Evolutionary conservation across 306 rosid genomes (phyloP).

Genomic region (Herpetospermum pedunculosum): DNA sequence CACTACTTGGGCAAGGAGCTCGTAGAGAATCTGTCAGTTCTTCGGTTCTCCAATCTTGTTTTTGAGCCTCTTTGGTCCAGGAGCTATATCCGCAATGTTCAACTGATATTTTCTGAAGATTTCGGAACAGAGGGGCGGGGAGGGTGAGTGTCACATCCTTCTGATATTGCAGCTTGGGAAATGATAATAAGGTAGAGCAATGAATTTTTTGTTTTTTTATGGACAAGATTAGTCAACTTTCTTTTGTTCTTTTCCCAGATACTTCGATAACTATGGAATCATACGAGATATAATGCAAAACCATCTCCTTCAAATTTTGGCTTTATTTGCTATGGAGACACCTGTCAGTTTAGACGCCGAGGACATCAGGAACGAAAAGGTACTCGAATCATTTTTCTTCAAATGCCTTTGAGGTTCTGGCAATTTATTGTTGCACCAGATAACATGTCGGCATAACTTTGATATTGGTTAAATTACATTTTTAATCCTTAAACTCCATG

Average conservation of each 20-base stretch:
- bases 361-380: constrained; percentile 95
- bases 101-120: constrained; percentile 94
- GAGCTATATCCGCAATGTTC: constrained; percentile 82
- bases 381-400: constrained; percentile 7
- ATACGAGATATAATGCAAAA: constrained; percentile 98
- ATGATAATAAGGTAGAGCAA: background rate
- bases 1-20: constrained; percentile 99
- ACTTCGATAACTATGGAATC: constrained; percentile 81
- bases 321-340: constrained; percentile 94
- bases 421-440: background rate
- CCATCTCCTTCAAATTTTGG: constrained; percentile 91
- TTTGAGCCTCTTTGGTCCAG: constrained; percentile 95
- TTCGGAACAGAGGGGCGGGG: constrained; percentile 97
- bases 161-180: background rate
- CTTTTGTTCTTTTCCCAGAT: constrained; percentile 29
- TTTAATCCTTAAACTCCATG: background rate
- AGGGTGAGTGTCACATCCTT: constrained; percentile 42
- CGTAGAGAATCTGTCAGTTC: constrained; percentile 90
- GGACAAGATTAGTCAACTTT: constrained; percentile 4
- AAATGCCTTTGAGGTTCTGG: background rate
- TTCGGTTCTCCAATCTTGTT: constrained; percentile 94
- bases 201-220: background rate
- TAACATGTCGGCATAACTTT: background rate
- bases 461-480: background rate
- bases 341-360: constrained; percentile 97